phyloP scores from a whole-genome alignment of 2,329 filamentous ascomycete genomes.

The Talaromyces funiculosus region DNA sequence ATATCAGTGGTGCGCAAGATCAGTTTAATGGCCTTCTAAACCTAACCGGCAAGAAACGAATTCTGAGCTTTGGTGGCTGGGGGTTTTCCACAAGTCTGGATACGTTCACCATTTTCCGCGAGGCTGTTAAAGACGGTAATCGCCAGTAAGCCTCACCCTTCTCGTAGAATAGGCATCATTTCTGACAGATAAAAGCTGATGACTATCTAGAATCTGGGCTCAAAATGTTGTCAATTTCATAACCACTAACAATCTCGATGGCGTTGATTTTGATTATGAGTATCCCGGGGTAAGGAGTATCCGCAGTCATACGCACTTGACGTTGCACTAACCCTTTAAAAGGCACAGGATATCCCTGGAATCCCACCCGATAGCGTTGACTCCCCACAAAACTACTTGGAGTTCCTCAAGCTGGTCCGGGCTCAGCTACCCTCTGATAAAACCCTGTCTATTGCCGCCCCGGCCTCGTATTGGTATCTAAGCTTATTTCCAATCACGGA shows the following conservation, averaged over 20 bases:
- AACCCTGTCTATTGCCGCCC: background rate
- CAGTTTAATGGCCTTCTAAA: background rate
- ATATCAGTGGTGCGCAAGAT: no score
- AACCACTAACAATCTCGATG: no score
- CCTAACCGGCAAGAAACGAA: background rate
- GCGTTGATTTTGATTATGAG: background rate
- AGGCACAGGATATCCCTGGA: background rate
- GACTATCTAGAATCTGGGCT: no score
- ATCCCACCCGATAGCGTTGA: background rate
- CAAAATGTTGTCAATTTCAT: no score
- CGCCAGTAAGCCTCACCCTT: no score
- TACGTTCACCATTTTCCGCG: conserved; percentile 37
- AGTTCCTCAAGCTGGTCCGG: no score
- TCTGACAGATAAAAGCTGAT: no score
- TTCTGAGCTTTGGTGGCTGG: conserved; percentile 41
- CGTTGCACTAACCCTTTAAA: no score
- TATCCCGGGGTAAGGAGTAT: background rate
- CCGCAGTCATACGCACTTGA: no score
- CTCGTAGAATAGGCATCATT: no score
- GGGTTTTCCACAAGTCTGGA: conserved; percentile 34
- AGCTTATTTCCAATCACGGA: background rate
- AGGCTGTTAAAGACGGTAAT: conserved; percentile 34
- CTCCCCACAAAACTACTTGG: background rate
- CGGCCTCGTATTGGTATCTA: background rate
- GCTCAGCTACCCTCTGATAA: background rate